These are phyloP conservation scores for Withania somnifera DNA, from an alignment of 305 asterid species.

Conservation along the genomic window DNA sequence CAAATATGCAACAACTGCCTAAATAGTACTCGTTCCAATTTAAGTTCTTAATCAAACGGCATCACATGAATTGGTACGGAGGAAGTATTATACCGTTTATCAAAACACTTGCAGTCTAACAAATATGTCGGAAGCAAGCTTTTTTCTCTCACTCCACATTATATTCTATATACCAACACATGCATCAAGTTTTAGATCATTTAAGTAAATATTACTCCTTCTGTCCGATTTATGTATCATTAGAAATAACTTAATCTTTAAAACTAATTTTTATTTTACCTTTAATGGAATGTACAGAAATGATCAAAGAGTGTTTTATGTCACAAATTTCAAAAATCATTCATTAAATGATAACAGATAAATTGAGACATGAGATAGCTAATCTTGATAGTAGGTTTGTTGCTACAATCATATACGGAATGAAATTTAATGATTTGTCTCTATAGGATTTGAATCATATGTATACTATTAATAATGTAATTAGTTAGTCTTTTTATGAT, in stretches of 20 bases:
- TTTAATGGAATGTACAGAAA: too few relatives aligned
- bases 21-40: constrained; percentile 12
- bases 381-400: background rate
- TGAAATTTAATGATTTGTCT: background rate
- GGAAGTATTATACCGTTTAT: too few relatives aligned
- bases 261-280: too few relatives aligned
- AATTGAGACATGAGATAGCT: too few relatives aligned
- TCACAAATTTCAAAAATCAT: too few relatives aligned
- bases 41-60: background rate
- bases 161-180: constrained; percentile 34
- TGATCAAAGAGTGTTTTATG: too few relatives aligned
- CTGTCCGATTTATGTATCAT: too few relatives aligned
- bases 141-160: constrained; percentile 27
- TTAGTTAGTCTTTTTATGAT: background rate
- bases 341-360: too few relatives aligned
- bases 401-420: background rate
- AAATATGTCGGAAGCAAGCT: constrained; percentile 10
- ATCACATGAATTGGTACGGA: too few relatives aligned
- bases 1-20: constrained; percentile 43
- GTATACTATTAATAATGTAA: background rate
- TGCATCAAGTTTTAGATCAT: background rate
- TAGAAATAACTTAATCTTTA: too few relatives aligned
- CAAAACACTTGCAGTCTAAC: too few relatives aligned
- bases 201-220: background rate
- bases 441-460: background rate